A percentile compares a stretch with the other conserved stretches of the same genome.
Conservation (phyloP, 2,329 filamentous ascomycete genomes). For the Pseudocercospora vitis region DNA sequence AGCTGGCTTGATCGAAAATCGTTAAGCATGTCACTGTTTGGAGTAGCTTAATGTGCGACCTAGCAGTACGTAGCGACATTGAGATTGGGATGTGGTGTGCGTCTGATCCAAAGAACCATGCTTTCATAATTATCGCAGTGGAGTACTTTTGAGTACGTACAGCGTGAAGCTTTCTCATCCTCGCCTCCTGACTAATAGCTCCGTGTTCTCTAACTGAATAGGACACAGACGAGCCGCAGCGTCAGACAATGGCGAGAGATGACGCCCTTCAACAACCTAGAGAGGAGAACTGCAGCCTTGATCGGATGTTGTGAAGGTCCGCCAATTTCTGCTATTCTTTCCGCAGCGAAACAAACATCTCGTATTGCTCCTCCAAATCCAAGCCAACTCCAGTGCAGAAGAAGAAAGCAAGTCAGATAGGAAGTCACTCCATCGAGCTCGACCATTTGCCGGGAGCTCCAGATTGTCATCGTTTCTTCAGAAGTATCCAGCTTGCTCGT, state of each 20-base stretch:
- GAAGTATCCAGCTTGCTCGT: constrained; percentile 19
- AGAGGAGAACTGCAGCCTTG: constrained; percentile 10
- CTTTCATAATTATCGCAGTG: constrained; percentile 10
- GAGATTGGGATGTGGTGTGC: background rate
- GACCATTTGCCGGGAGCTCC: constrained; percentile 33
- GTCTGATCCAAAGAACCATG: constrained; percentile 5
- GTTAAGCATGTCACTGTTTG: too few relatives aligned
- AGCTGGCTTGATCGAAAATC: too few relatives aligned
- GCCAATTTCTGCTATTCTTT: too few relatives aligned
- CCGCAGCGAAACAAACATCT: constrained; percentile 9
- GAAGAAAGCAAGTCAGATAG: constrained; percentile 17
- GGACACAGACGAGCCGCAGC: constrained; percentile 23
- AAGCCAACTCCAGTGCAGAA: constrained; percentile 11
- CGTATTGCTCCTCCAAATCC: constrained; percentile 18
- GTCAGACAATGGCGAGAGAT: constrained; percentile 11
- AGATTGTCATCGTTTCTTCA: constrained; percentile 36
- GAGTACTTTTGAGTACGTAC: too few relatives aligned
- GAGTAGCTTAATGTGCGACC: too few relatives aligned
- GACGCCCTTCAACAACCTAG: too few relatives aligned
- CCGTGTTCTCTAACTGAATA: constrained; percentile 20
- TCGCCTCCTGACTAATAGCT: constrained; percentile 16
- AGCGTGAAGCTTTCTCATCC: constrained; percentile 3
- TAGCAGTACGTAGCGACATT: too few relatives aligned
- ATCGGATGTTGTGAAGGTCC: too few relatives aligned
- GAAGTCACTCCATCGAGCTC: constrained; percentile 34